These are phyloP conservation scores for Blastobotrys proliferans DNA, from an alignment of 1,139 yeast species.

Conservation along the genomic window DNA sequence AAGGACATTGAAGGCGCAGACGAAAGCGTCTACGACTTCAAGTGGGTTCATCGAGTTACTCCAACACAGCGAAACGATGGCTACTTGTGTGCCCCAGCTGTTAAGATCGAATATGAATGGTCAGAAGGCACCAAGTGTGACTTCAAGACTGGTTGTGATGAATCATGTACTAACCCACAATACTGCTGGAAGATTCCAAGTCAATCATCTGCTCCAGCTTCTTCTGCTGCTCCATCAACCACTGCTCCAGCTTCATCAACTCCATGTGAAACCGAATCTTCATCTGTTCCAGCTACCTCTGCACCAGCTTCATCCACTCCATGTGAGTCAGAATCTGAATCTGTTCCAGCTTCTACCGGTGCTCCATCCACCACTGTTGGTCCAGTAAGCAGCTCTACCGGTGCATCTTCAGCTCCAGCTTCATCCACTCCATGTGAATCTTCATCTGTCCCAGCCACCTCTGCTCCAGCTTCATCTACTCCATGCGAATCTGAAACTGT, in stretches of 20 bases:
- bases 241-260: constrained; percentile 3
- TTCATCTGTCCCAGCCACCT: constrained; percentile 9
- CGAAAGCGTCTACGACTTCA: constrained; percentile 16
- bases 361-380: constrained; percentile 7
- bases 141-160: constrained; percentile 15
- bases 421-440: not conserved
- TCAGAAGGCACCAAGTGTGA: constrained; percentile 10
- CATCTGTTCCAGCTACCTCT: constrained; percentile 6
- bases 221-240: constrained; percentile 4
- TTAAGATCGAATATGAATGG: constrained; percentile 14
- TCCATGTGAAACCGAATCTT: not conserved
- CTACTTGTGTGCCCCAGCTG: constrained; percentile 16
- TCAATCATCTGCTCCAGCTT: constrained; percentile 9
- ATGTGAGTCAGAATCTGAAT: constrained; percentile 4
- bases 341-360: constrained; percentile 9
- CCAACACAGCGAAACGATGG: constrained; percentile 9
- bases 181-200: constrained; percentile 17
- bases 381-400: constrained; percentile 1
- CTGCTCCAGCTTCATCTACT: constrained; percentile 9
- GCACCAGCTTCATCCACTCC: constrained; percentile 12
- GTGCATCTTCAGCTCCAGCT: not conserved
- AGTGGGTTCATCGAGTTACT: constrained; percentile 9
- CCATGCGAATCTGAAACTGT: not conserved
- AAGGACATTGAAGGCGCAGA: constrained; percentile 4
- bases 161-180: constrained; percentile 13